Evolutionary conservation across 176 grass and related monocot species (phyloP), one percentile per base, ranked within the genome.

Genomic region (Oryza punctata): DNA sequence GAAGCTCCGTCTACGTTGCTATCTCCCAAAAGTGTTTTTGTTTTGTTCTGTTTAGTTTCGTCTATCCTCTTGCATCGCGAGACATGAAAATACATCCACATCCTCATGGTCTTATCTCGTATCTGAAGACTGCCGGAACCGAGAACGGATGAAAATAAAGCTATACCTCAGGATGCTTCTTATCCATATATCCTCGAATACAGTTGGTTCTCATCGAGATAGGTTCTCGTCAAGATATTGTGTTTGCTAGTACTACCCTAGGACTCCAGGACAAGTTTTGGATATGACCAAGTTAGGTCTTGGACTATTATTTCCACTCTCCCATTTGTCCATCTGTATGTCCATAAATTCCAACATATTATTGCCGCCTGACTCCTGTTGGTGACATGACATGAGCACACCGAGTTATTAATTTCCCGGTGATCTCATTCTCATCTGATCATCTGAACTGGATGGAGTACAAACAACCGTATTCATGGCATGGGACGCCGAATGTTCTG

Each of bases 381-480:
- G 6, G 21, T 35, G 64, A 13, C 21, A 63, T 27, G 64, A 10
- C 71, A 21, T 24, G n/a, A 18, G 6, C 54, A 43, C 29, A 50
- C 77, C 27, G 79, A 57, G 21, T 61, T 7, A 61, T 61, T 61
- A 82, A 27, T 71, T 77, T 82, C 10, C 18, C 23, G 25, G 13
- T 25, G 12, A 44, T 57, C 47, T 35, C 45, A 54, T 32, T 57
- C 47, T 35, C 45, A 54, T 32, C 12, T 18, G 57, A 61, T 61
- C 8, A 24, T 61, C 57, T 61, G 21, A 61, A 61, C 19, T 57
- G n/a, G 23, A 10, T 33, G 32, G 32, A 33, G 5, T 9, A 23
- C 21, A 61, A 61, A 24, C 57, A 61, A 61, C 8, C 24, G 57
- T 61, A 61, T 10, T 21, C n/a, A 24, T 61, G 57, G 57, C 57